Evolutionary conservation across 1,284 basidiomycete species (phyloP), one percentile per base, ranked within the genome.

Genomic region (Phylloboletellus chloephorus): DNA sequence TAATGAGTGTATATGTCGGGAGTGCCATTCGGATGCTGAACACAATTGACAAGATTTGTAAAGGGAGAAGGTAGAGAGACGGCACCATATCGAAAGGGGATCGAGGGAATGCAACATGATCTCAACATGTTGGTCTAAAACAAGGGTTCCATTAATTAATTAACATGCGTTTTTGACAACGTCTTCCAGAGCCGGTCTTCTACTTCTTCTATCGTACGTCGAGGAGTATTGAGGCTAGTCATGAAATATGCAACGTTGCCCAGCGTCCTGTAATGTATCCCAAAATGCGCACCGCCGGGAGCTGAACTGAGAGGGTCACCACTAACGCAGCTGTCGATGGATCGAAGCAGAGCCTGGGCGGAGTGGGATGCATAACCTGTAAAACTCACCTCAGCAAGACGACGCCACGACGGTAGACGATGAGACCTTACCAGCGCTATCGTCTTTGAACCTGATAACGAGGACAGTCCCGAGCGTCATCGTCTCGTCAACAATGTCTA

Each of bases 211-310:
- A 83, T 67, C n/a, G 73, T 70, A 7, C 60, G 52, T 1, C 65
- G 39, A 2, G 66, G 58, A 1, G 88, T 90, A 55, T 92, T 93
- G 31, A 98, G 71, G 64, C 87, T 94, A 5, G 82, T 86, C 78
- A 98, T 97, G 62, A 97, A 83, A 65, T 98, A 98, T 9, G 88
- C 84, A 8, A 97, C 86, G 54, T 96, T 83, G 0, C 95, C 95
- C 19, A 98, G 68, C 0, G 95, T 94, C 47, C 95, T 73, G 44
- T 80, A 92, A 62, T 98, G 88, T 12, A 97, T 75, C 15, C 80
- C 76, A 57, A 86, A 91, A 0, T 73, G 69, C 7, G 69, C 71
- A 7, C 74, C 76, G 0, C 75, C 75, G 3, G 76, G 74, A 5
- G 73, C 72, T 0, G 68, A 46, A 5, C 74, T 70, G n/a, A 68